A percentile compares a stretch with the other conserved stretches of the same genome.
These are phyloP conservation scores for Pelargonium exstipulatum DNA, from an alignment of 441 rosid species.

Conservation along the genomic window DNA sequence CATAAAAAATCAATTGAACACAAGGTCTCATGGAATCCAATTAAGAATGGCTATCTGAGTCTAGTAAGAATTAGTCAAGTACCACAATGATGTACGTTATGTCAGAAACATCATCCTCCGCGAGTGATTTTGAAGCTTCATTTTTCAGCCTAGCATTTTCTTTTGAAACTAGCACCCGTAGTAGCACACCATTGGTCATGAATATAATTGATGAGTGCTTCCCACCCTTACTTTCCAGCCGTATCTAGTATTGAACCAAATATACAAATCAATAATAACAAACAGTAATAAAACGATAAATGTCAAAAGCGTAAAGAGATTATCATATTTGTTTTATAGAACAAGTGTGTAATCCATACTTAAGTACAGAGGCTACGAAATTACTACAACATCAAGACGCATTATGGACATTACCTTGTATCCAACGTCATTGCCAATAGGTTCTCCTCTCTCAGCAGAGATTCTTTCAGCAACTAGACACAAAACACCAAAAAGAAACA, in stretches of 20 bases:
- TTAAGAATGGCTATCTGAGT: constrained; percentile 9
- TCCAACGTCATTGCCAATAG: constrained; percentile 73
- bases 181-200: constrained; percentile 89
- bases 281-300: neutral
- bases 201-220: constrained; percentile 79
- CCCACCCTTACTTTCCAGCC: constrained; percentile 89
- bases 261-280: constrained; percentile 15
- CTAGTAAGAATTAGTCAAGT: constrained; percentile 19
- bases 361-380: no score
- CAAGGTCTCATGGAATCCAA: neutral
- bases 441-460: constrained; percentile 80
- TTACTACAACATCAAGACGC: neutral
- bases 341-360: no score
- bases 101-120: constrained; percentile 41
- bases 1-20: neutral
- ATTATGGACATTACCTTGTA: constrained; percentile 58
- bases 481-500: constrained; percentile 21
- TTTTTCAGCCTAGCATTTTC: constrained; percentile 34
- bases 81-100: constrained; percentile 97
- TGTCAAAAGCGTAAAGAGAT: neutral
- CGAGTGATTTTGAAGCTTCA: constrained; percentile 25
- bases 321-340: neutral
- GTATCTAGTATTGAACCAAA: constrained; percentile 45
- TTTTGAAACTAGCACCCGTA: constrained; percentile 69
- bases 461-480: constrained; percentile 88